Evolutionary conservation across 73 alveolate species (phyloP), one percentile per base, ranked within the genome.

Genomic region (Paramecium tetraurelia): DNA sequence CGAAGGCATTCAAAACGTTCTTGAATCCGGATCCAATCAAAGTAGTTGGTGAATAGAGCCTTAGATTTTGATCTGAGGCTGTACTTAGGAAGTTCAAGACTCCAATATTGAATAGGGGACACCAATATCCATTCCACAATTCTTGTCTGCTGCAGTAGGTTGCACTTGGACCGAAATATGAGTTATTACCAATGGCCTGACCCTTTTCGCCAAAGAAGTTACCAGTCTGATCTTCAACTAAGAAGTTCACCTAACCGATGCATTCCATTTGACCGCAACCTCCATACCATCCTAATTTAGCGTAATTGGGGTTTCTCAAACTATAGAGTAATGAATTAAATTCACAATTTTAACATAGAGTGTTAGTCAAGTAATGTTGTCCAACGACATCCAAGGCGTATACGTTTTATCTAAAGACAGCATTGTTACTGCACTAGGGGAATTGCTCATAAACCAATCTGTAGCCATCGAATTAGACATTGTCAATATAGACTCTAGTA

Each of bases 201-300:
- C 70, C 88, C 29, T 44, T 72, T 4, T 40, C 29, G 20, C 90
- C 90, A 80, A 89, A 89, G 71, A 89, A 70, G 16, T 5, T 43
- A 12, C 94, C 94, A 21, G 75, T 53, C 22, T 70, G 50, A 89
- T 89, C 94, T n/a, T 70, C 94, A 70, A 70, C 41, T n/a, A 89
- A 63, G 27, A 71, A 53, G 57, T 89, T 89, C 16, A 70, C 71
- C 21, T 58, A 68, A 29, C 94, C 94, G 44, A 85, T 89, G 58
- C 94, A 89, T 11, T 41, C 33, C 88, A 89, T 40, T 33, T 58
- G 68, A 22, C 94, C 94, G 72, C 94, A 89, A 44, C 94, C 94
- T 41, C 94, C 94, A 44, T 24, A 44, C 89, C 89, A 89, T 70
- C 94, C 94, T 38, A 70, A 11, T 59, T 63, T 59, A 35, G 94